These are phyloP conservation scores for Solanum bulbocastanum DNA, from an alignment of 257 asterid species.

Conservation along the genomic window DNA sequence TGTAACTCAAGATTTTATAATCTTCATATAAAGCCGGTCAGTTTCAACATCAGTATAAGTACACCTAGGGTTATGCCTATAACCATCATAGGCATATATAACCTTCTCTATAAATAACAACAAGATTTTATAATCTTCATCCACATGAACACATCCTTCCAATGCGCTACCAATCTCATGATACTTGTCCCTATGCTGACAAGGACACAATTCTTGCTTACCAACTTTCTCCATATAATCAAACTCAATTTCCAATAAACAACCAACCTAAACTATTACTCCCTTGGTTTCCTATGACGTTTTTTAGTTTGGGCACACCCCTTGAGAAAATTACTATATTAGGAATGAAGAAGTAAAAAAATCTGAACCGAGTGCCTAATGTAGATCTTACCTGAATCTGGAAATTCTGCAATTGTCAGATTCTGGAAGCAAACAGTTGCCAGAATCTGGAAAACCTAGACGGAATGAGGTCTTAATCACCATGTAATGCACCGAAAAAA, in stretches of 20 bases:
- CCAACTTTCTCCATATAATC: no score
- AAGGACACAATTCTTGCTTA: no score
- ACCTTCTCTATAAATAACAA: not conserved
- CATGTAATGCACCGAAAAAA: not conserved
- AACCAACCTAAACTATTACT: not conserved
- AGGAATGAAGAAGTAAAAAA: not conserved
- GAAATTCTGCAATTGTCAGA: not conserved
- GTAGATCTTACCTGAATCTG: not conserved
- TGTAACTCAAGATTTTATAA: no score
- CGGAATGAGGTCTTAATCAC: not conserved
- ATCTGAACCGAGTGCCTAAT: not conserved
- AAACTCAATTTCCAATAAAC: no score
- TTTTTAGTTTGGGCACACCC: not conserved
- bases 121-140: not conserved
- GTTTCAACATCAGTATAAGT: not conserved
- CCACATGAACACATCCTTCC: not conserved
- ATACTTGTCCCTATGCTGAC: no score
- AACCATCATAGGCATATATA: not conserved
- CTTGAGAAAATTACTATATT: not conserved
- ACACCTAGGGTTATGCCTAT: not conserved
- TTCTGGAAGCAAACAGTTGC: not conserved
- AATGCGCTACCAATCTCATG: not conserved
- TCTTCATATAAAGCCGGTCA: no score
- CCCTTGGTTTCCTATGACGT: not conserved
- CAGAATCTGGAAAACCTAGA: not conserved